Conservation (phyloP, 2,329 filamentous ascomycete genomes). For the Botryotinia calthae region DNA sequence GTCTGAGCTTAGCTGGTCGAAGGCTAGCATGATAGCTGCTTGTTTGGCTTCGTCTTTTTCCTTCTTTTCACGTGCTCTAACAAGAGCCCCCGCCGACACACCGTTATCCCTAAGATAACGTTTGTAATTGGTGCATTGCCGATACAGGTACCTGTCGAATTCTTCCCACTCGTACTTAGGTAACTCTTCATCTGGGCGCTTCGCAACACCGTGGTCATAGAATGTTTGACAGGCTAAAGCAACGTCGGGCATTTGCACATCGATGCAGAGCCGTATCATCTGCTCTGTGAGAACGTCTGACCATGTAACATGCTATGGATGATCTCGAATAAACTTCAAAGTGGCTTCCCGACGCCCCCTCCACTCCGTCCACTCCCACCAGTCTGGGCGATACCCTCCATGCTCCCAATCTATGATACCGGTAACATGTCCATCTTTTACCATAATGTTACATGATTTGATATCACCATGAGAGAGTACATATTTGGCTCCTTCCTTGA, state of each 20-base stretch:
- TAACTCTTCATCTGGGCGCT: fast-evolving
- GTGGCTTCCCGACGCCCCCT: fast-evolving
- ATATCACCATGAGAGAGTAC: constrained; percentile 14
- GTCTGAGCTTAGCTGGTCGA: neutral
- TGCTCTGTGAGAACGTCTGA: fast-evolving
- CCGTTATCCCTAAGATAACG: neutral
- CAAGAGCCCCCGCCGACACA: fast-evolving
- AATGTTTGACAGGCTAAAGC: fast-evolving
- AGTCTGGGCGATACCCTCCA: constrained; percentile 4
- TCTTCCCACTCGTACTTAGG: neutral
- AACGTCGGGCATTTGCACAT: neutral
- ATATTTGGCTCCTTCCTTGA: neutral
- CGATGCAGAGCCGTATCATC: neutral
- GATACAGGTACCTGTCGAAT: neutral
- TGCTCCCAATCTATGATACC: constrained; percentile 12
- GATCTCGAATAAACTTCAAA: neutral
- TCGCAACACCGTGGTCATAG: fast-evolving
- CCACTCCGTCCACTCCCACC: neutral
- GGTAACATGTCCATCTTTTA: constrained; percentile 11
- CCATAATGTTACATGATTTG: neutral
- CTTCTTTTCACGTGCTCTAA: fast-evolving
- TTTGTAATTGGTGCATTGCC: neutral
- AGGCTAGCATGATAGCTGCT: neutral
- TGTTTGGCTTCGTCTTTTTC: neutral
- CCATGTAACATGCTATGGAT: neutral